Evolutionary conservation across 2,329 filamentous ascomycete genomes (phyloP).

Genomic region (Corinectria fuckeliana): DNA sequence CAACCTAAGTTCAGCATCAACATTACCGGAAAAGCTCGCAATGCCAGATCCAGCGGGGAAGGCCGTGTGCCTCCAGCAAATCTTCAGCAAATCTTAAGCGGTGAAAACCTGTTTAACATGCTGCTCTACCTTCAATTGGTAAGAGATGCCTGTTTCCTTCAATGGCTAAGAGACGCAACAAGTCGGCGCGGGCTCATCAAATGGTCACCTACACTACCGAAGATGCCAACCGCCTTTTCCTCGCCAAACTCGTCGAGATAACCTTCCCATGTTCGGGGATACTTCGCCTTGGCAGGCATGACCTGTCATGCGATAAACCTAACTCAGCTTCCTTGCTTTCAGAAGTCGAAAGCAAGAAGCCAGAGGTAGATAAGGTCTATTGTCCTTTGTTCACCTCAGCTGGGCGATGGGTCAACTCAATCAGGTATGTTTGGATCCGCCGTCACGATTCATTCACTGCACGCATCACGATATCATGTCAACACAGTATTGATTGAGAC

Average conservation of each 20-base stretch:
- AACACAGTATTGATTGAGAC: slow-evolving; percentile 11
- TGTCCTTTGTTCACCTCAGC: too few relatives aligned
- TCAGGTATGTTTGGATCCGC: not conserved
- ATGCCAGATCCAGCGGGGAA: not conserved
- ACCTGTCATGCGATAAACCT: slow-evolving; percentile 6
- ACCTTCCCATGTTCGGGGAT: not conserved
- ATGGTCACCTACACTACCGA: not conserved
- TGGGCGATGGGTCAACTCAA: not conserved
- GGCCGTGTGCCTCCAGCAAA: not conserved
- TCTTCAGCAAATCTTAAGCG: too few relatives aligned
- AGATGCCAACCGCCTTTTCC: not conserved
- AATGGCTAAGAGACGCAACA: too few relatives aligned
- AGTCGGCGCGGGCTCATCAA: not conserved
- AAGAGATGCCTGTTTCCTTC: not conserved
- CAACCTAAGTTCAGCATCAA: not conserved
- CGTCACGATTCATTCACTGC: not conserved
- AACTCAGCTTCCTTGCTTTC: not conserved
- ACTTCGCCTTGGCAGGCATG: not conserved
- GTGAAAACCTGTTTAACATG: not conserved
- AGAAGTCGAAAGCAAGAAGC: not conserved
- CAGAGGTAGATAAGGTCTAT: not conserved
- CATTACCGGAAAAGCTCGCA: not conserved
- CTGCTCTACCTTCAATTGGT: not conserved
- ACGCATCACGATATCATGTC: slow-evolving; percentile 2
- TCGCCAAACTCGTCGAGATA: slow-evolving; percentile 3